Base-by-base conservation (phyloP, 2,329 filamentous ascomycete genomes). In the Aspergillus flavus region DNA sequence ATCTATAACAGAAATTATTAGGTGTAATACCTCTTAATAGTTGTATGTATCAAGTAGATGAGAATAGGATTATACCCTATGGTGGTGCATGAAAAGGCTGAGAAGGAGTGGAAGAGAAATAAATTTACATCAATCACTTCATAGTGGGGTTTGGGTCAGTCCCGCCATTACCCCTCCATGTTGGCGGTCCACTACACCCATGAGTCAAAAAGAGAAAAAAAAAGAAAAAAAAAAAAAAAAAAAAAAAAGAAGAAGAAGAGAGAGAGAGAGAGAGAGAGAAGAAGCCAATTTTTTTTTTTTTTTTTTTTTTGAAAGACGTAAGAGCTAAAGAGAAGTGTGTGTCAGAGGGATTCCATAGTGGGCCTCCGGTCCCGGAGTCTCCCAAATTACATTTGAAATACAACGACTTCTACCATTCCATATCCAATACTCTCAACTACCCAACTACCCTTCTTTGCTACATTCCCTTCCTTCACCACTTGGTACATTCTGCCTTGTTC, bases 351-450 rank as follows among this genome's bases (percentile, higher is more conserved):
- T 52, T 32, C 28, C 26, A 52, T 19, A 9, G 32, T 39, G 52
- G 50, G 10, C 58, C 30, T 66, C 64, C 64, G 64, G 59, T 66
- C 56, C 64, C 64, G 64, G 64, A 59, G 62, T 41, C 32, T 45
- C 28, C 28, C 23, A 60, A 55, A 30, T 39, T 43, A 54, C n/a
- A 39, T 59, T n/a, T 28, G 23, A 39, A 48, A 43, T 39, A 21
- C 39, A 53, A 26, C 30, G 32, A 36, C 53, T 23, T 58, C 41
- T 48, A 32, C 46, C 34, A 30, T 59, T 21, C 32, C 28, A n/a
- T 59, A 28, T 23, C 21, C 30, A 50, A 41, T 59, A 32, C 28
- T 36, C 30, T 36, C 43, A 28, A 36, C 46, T 50, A 12, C 28
- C 48, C 43, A 28, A 36, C 46, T 50, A 12, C 28, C 48, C 28